Percentiles rank a stretch among this genome's conserved stretches.
phyloP scores from a whole-genome alignment of 371 early-diverging fungal species.

The Batkoa obscura region DNA sequence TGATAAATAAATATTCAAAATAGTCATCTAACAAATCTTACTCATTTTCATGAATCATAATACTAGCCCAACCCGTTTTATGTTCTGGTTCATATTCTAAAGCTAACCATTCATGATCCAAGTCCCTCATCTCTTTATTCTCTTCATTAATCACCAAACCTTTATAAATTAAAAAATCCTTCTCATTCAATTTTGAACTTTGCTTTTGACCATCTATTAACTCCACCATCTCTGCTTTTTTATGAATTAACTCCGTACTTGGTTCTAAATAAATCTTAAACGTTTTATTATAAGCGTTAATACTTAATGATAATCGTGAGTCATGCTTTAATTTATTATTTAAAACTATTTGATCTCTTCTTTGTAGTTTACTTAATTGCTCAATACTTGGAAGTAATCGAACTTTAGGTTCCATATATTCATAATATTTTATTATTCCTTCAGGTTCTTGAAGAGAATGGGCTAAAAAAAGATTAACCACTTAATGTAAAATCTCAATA shows the following conservation, averaged over 20 bases:
- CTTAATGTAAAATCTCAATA: too few species aligned
- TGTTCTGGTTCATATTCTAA: slow-evolving; percentile 27
- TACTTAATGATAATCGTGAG: too few species aligned
- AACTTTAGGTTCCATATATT: too few species aligned
- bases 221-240: slow-evolving; percentile 24
- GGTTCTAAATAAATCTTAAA: slow-evolving; percentile 48
- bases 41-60: slow-evolving; percentile 25
- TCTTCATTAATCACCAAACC: slow-evolving; percentile 11
- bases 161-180: too few species aligned
- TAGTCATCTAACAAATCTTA: slow-evolving; percentile 15
- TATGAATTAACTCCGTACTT: slow-evolving; percentile 50
- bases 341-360: too few species aligned
- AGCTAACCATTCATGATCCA: slow-evolving; percentile 44
- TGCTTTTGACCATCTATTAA: too few species aligned
- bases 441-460: too few species aligned
- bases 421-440: too few species aligned
- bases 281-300: slow-evolving; percentile 49
- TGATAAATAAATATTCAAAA: slow-evolving; percentile 3
- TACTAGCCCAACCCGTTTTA: slow-evolving; percentile 49
- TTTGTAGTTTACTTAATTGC: too few species aligned
- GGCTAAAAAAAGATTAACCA: too few species aligned
- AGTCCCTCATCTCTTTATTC: slow-evolving; percentile 12
- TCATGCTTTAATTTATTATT: too few species aligned
- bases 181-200: slow-evolving; percentile 12
- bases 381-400: too few species aligned